Evolutionary conservation across 2,329 filamentous ascomycete species (phyloP), one percentile per base, ranked within the genome.

Genomic region (Xylaria sp.): DNA sequence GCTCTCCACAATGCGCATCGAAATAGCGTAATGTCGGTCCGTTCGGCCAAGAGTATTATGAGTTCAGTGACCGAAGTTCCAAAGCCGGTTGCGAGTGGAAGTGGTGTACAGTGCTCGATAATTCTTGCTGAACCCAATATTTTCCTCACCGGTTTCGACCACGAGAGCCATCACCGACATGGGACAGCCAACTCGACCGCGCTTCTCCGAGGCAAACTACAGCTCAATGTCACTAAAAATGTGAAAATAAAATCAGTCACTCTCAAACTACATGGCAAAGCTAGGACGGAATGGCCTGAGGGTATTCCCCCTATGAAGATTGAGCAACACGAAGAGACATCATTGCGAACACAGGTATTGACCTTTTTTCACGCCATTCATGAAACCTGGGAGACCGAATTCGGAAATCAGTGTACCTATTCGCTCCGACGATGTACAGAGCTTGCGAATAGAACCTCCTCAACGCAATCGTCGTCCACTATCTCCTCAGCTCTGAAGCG

Each of bases 281-380:
- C 94, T 3, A 88, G 92, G 71, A 98, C 96, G 1, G 94, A 97
- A 77, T 99, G 96, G 96, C 95, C 96, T 17, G 96, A 98, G 83
- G 93, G 94, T 59, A 96, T 98, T 36, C 95, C 96, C 3, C 94
- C 94, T 0, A 87, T 91, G 66, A 97, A 97, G 79, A 87, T 91
- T 0, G 92, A 97, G 48, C 89, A 93, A 62, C 91, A 89, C 75
- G 94, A 98, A 77, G 92, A 93, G 71, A 92, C 96, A 73, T 93
- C 90, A 3, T 86, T 98, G 68, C 91, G 97, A 80, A 95, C 92
- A 48, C 94, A 97, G 76, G 95, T 90, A 20, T 90, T 93, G 81
- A 95, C 92, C 0, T 98, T 98, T 78, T 99, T 97, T 84, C 97
- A 97, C 76, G 91, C 92, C 57, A 83, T 87, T 77, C 87, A 89